These are phyloP conservation scores for Gynostemma pentaphyllum DNA, from an alignment of 306 rosid species.

Conservation along the genomic window DNA sequence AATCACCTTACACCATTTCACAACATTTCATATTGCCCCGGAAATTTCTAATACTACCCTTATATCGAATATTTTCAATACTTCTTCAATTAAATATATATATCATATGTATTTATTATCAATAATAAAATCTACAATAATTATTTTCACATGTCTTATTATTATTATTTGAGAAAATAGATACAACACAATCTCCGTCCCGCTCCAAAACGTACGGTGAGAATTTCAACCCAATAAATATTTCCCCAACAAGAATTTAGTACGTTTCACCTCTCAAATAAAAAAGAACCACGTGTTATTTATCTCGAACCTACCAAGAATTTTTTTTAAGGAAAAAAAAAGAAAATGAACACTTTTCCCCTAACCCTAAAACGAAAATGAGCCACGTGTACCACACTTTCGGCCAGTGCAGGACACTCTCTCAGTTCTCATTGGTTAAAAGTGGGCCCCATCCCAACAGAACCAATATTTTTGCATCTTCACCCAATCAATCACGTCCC, in stretches of 20 bases:
- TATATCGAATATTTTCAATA: too few relatives aligned
- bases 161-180: too few relatives aligned
- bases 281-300: background rate
- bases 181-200: too few relatives aligned
- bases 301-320: background rate
- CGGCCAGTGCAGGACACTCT: slow-evolving; percentile 37
- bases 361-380: slow-evolving; percentile 12
- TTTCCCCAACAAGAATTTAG: too few relatives aligned
- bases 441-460: slow-evolving; percentile 17
- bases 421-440: slow-evolving; percentile 12
- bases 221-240: too few relatives aligned
- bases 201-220: background rate
- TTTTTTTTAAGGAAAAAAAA: background rate
- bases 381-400: slow-evolving; percentile 30
- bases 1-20: too few relatives aligned
- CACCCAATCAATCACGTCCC: slow-evolving; percentile 17
- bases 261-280: background rate
- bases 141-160: too few relatives aligned
- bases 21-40: too few relatives aligned
- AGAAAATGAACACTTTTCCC: background rate
- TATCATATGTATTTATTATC: too few relatives aligned
- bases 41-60: too few relatives aligned
- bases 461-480: slow-evolving; percentile 12
- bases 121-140: too few relatives aligned
- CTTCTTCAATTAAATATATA: too few relatives aligned